Conservation (phyloP, 106 monocot species). For the Acorus gramineus region DNA sequence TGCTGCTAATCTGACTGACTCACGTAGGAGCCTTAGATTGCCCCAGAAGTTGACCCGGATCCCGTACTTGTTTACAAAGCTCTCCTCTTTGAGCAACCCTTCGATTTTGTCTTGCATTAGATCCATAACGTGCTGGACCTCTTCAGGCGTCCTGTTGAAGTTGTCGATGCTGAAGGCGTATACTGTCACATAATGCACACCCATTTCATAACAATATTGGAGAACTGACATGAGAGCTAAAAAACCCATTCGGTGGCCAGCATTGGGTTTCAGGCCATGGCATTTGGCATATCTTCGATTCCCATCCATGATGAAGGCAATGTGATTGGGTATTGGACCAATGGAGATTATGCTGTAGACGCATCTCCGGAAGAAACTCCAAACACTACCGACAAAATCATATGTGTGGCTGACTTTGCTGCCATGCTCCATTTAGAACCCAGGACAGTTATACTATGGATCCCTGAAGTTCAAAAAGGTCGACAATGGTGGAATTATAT, state of each 20-base stretch:
- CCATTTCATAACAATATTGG: slow-evolving; percentile 38
- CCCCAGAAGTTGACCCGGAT: slow-evolving; percentile 30
- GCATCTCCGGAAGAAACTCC: slow-evolving; percentile 9
- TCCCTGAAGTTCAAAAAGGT: too few relatives aligned
- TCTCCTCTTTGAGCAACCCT: slow-evolving; percentile 17
- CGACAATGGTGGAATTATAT: too few relatives aligned
- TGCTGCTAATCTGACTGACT: slow-evolving; percentile 13
- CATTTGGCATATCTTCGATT: slow-evolving; percentile 35
- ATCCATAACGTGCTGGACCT: slow-evolving; percentile 27
- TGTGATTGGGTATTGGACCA: slow-evolving; percentile 31
- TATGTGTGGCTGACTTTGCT: too few relatives aligned
- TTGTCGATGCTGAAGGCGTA: slow-evolving; percentile 58
- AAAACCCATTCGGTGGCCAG: slow-evolving; percentile 20
- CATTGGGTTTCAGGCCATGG: background rate
- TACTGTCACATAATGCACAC: slow-evolving; percentile 24
- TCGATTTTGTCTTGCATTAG: slow-evolving; percentile 37
- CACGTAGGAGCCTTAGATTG: slow-evolving; percentile 15
- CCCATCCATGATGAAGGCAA: slow-evolving; percentile 55
- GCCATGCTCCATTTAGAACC: too few relatives aligned
- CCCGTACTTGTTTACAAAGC: slow-evolving; percentile 17
- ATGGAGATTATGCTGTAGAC: slow-evolving; percentile 23
- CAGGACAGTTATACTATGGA: too few relatives aligned
- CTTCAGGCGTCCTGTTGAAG: slow-evolving; percentile 29
- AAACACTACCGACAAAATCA: background rate
- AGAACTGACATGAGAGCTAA: slow-evolving; percentile 14